A percentile compares a stretch with the other conserved stretches of the same genome.
These are phyloP conservation scores for Endocarpon pusillum DNA, from an alignment of 495 filamentous ascomycete genomes.

Conservation along the genomic window DNA sequence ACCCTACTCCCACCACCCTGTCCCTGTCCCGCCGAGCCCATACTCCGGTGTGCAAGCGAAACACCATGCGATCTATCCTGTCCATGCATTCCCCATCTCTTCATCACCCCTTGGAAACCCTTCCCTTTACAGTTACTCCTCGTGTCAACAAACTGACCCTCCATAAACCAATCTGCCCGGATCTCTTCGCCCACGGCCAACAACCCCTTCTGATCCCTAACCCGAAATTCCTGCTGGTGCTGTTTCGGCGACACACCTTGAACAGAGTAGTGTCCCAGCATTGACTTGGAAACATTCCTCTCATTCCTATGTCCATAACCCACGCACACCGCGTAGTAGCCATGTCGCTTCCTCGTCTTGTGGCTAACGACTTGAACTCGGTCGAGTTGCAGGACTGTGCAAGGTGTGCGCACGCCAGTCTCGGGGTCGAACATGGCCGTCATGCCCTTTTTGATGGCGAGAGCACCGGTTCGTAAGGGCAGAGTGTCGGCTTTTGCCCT, in stretches of 20 bases:
- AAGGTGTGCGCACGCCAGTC: conserved; percentile 61
- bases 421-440: conserved; percentile 66
- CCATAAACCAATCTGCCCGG: conserved; percentile 67
- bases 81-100: conserved; percentile 71
- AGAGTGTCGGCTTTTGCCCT: conserved; percentile 56
- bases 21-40: conserved; percentile 72
- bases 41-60: conserved; percentile 73
- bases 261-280: conserved; percentile 71
- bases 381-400: conserved; percentile 90
- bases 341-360: conserved; percentile 65
- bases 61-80: conserved; percentile 90
- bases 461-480: conserved; percentile 62
- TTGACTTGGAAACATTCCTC: conserved; percentile 56
- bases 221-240: conserved; percentile 69
- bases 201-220: conserved; percentile 53
- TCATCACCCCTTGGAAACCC: conserved; percentile 96
- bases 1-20: conserved; percentile 89
- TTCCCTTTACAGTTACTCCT: conserved; percentile 62
- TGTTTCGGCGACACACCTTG: conserved; percentile 66
- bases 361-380: conserved; percentile 70
- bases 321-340: conserved; percentile 85
- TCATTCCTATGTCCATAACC: conserved; percentile 63
- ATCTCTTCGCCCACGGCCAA: conserved; percentile 55
- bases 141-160: conserved; percentile 82
- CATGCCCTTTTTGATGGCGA: conserved; percentile 89